These are phyloP conservation scores for Vigna trinervia DNA, from an alignment of 306 rosid species.

Conservation along the genomic window DNA sequence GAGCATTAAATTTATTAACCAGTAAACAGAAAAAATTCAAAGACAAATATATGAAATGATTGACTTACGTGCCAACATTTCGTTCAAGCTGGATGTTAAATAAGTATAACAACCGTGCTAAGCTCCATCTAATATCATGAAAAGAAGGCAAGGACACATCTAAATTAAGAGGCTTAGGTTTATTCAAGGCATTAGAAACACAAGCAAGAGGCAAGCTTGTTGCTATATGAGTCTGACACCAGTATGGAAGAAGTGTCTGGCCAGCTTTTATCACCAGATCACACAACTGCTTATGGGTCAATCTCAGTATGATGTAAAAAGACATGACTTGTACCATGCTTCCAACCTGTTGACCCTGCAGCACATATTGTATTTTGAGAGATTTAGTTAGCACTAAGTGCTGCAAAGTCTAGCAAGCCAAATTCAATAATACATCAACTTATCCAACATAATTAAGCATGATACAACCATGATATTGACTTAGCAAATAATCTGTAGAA, in stretches of 20 bases:
- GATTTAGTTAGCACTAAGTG: slow-evolving; percentile 28
- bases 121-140: slow-evolving; percentile 73
- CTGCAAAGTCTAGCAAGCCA: slow-evolving; percentile 29
- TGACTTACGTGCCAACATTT: slow-evolving; percentile 95
- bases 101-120: slow-evolving; percentile 73
- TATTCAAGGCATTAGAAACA: slow-evolving; percentile 76
- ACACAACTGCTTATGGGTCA: slow-evolving; percentile 46
- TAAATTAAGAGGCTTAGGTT: slow-evolving; percentile 79
- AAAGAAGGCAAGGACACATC: slow-evolving; percentile 83
- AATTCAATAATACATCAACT: slow-evolving; percentile 33
- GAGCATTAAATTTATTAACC: slow-evolving; percentile 5
- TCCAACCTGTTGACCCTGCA: slow-evolving; percentile 65
- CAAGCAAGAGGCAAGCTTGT: slow-evolving; percentile 81
- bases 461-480: slow-evolving; percentile 24
- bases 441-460: slow-evolving; percentile 29
- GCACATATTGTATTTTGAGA: slow-evolving; percentile 45
- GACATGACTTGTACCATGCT: slow-evolving; percentile 52
- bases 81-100: slow-evolving; percentile 87
- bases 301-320: slow-evolving; percentile 59
- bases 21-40: slow-evolving; percentile 24
- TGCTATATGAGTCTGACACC: slow-evolving; percentile 56
- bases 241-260: slow-evolving; percentile 52
- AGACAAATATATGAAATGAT: slow-evolving; percentile 40
- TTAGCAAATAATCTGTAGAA: slow-evolving; percentile 8
- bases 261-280: slow-evolving; percentile 51